A percentile compares a stretch with the other conserved stretches of the same genome.
These are phyloP conservation scores for Backusella australiensis DNA, from an alignment of 192 early-diverging fungal genomes.

Conservation along the genomic window DNA sequence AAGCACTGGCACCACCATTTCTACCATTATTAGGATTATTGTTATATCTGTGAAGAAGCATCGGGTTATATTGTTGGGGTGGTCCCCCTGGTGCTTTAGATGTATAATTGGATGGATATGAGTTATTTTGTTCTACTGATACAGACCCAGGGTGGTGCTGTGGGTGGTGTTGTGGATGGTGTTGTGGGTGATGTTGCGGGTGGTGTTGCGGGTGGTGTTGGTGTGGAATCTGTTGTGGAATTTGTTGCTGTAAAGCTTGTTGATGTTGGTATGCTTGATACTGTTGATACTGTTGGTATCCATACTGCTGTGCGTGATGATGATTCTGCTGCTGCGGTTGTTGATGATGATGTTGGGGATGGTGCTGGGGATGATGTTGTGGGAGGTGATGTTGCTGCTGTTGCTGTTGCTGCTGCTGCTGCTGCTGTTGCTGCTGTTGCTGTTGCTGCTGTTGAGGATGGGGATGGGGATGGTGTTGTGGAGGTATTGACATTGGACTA, in stretches of 20 bases:
- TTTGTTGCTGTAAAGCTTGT: not conserved
- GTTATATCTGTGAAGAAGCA: not conserved
- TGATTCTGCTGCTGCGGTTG: not conserved
- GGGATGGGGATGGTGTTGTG: not conserved
- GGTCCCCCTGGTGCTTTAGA: not conserved
- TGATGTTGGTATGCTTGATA: not conserved
- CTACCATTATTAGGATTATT: not conserved
- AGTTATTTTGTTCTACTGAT: not conserved
- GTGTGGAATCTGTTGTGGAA: not conserved
- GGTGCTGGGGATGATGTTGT: not conserved
- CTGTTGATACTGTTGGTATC: not conserved
- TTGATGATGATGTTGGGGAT: not conserved
- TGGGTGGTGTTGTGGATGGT: not conserved
- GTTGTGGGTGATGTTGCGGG: not conserved
- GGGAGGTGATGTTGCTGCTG: not conserved
- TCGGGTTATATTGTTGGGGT: not conserved
- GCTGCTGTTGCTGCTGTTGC: too few relatives aligned
- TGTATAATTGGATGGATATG: constrained; percentile 8
- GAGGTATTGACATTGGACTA: not conserved
- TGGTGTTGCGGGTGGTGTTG: not conserved
- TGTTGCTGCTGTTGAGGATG: not conserved
- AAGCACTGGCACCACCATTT: not conserved
- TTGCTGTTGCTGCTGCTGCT: not conserved
- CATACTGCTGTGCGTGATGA: not conserved
- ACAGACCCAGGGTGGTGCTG: not conserved